Evolutionary conservation across 2,329 filamentous ascomycete species (phyloP).

Genomic region (Dothideomycetes sp.): DNA sequence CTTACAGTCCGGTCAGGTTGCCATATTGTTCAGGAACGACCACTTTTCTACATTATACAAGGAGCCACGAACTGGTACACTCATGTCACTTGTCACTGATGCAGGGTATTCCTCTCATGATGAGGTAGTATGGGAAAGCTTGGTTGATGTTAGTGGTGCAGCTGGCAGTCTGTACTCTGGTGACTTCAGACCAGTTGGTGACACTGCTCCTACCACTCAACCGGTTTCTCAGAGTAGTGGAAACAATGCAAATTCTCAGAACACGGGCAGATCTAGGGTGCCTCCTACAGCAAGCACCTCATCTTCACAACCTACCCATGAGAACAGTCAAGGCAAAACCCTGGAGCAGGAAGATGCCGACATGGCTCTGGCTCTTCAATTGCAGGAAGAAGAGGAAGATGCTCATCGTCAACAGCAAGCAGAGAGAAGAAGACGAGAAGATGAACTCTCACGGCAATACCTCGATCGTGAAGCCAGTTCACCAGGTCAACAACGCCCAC

Average conservation of each 20-base stretch:
- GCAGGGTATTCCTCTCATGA: slow-evolving; percentile 80
- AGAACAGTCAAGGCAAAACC: slow-evolving; percentile 25
- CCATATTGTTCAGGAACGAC: slow-evolving; percentile 92
- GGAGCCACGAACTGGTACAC: slow-evolving; percentile 64
- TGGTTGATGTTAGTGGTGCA: slow-evolving; percentile 80
- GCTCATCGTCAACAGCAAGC: slow-evolving; percentile 55
- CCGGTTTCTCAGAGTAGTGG: slow-evolving; percentile 18
- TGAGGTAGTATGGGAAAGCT: slow-evolving; percentile 91
- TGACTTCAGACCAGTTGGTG: slow-evolving; percentile 78
- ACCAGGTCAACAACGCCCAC: slow-evolving; percentile 19
- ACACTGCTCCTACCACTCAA: slow-evolving; percentile 36
- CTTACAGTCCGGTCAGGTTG: slow-evolving; percentile 67
- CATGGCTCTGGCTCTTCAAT: slow-evolving; percentile 76
- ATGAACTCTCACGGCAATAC: slow-evolving; percentile 58
- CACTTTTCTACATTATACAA: slow-evolving; percentile 93
- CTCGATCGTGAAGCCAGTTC: slow-evolving; percentile 44
- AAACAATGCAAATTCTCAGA: slow-evolving; percentile 39
- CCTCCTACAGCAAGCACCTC: not conserved
- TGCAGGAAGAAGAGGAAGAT: slow-evolving; percentile 90
- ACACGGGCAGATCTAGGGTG: slow-evolving; percentile 17
- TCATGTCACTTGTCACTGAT: slow-evolving; percentile 84
- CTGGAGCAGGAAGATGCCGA: slow-evolving; percentile 76
- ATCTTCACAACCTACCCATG: not conserved
- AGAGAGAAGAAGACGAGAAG: slow-evolving; percentile 31
- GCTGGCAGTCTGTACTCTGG: slow-evolving; percentile 78